Evolutionary conservation across 1,139 yeast species (phyloP).

Genomic region (Sugiyamaella sp.): DNA sequence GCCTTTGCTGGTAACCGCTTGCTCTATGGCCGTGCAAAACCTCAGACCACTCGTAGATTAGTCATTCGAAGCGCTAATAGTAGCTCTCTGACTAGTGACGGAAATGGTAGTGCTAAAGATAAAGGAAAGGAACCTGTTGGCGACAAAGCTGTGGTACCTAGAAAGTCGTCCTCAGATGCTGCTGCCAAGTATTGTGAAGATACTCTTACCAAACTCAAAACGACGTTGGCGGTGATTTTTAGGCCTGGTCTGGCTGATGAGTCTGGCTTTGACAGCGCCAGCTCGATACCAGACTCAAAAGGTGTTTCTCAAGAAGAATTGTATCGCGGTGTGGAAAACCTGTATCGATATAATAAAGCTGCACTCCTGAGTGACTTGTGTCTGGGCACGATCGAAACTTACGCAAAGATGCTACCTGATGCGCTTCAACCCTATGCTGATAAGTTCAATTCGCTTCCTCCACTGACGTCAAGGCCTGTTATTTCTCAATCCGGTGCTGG

Average conservation of each 20-base stretch:
- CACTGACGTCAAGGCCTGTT: not conserved
- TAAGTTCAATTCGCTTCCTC: not conserved
- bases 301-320: slow-evolving; percentile 38
- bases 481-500: no score
- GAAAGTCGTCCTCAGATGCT: slow-evolving; percentile 11
- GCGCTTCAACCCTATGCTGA: slow-evolving; percentile 3
- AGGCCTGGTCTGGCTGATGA: slow-evolving; percentile 19
- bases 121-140: not conserved
- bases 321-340: slow-evolving; percentile 45
- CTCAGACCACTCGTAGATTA: slow-evolving; percentile 22
- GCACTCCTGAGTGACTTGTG: slow-evolving; percentile 32
- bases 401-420: slow-evolving; percentile 9
- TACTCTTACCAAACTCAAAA: slow-evolving; percentile 28
- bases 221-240: slow-evolving; percentile 34
- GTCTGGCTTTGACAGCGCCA: slow-evolving; percentile 5
- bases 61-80: slow-evolving; percentile 26
- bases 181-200: slow-evolving; percentile 30
- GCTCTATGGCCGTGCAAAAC: slow-evolving; percentile 23
- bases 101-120: not conserved
- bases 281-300: slow-evolving; percentile 13
- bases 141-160: not conserved
- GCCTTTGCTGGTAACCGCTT: slow-evolving; percentile 26
- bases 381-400: slow-evolving; percentile 2
- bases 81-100: slow-evolving; percentile 5
- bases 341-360: slow-evolving; percentile 42